Base-by-base conservation (phyloP, 345 rosid species). In the Boechera divaricarpa region DNA sequence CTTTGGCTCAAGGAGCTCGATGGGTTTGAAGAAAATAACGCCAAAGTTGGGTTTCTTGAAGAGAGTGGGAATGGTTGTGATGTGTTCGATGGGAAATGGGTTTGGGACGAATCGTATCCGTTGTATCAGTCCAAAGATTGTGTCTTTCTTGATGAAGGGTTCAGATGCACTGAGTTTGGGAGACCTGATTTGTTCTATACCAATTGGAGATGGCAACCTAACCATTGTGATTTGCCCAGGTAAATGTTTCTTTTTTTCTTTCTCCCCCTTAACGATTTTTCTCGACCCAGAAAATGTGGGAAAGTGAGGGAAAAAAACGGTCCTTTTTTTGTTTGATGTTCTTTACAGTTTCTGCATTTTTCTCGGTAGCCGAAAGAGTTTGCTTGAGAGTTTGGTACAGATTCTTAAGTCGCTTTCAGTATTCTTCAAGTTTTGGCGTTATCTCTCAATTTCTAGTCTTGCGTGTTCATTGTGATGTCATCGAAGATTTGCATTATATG, bases 191-290 rank as follows among this genome's bases (percentile, higher is more conserved):
- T 82, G 79, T 85, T 89, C 85, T 92, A 88, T 75, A 88, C 90
- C 35, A 88, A 89, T 78, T 95, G 99, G 98, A 87, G 98, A 86
- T 95, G 99, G 99, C 99, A 90, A 75, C 98, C 99, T 33, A 88
- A 45, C 45, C 74, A 68, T 12, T 95, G 99, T 76, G 74, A 88
- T 77, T 84, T 92, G 83, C 98, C 98, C 79, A 92, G 98, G 99
- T 94, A 5, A 45, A 51, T 62, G 18, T 35, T 35, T 35, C 1
- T 6, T 35, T 26, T 35, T 35, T 1, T 7, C 38, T 35, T 6
- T 35, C 38, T 29, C 4, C 32, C 4, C 4, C 32, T 29, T 29
- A 18, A 29, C 4, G 32, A 3, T 29, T 29, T 29, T 29, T 7
- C 41, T 57, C 10, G 29, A 55, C 31, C 63, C 62, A 24, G 36